Evolutionary conservation across 2,329 filamentous ascomycete genomes (phyloP), one percentile per base, ranked within the genome.

Genomic region (Nannizzia gypsea): DNA sequence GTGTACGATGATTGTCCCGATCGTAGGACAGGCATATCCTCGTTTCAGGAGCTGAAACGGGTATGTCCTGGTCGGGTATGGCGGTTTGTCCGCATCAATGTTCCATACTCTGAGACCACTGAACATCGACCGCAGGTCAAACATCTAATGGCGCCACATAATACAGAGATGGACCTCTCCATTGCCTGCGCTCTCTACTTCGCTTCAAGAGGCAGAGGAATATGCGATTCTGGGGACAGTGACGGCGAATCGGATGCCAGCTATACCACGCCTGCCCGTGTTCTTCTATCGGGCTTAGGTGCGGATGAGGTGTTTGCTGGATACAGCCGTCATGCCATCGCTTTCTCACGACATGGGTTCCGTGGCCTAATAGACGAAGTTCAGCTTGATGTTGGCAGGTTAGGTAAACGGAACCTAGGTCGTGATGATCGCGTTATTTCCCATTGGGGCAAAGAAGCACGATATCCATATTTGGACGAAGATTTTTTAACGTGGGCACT

Each of bases 131-230:
- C 80, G 2, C 80, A 80, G 26, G 82, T 99, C 20, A 81, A 91
- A 40, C 80, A 83, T 1, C 78, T 99, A 17, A 96, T 99, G 71
- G 80, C 87, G 66, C 93, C 93, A 0, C 93, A 99, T 73, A 92
- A 96, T 65, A 99, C 93, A 0, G 93, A 99, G 73, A 99, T 99
- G 93, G 93, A 99, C 68, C 79, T 99, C 0, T 99, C 93, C 2
- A 99, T 99, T 66, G 88, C 89, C 0, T 87, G 83, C 66, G 93
- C 93, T 0, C 78, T 99, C n/a, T 97, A 96, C 72, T 99, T 99
- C 75, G 90, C 93, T 4, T 86, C 92, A 0, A 82, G 90, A 42
- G 92, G 90, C 0, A 71, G 76, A 57, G 89, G 86, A 0, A 64
- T 71, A 17, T 76, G 78, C 42, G 22, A 63, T 34, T 52, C 63